Base-by-base conservation (phyloP, 345 rosid species). In the Psidium guajava region DNA sequence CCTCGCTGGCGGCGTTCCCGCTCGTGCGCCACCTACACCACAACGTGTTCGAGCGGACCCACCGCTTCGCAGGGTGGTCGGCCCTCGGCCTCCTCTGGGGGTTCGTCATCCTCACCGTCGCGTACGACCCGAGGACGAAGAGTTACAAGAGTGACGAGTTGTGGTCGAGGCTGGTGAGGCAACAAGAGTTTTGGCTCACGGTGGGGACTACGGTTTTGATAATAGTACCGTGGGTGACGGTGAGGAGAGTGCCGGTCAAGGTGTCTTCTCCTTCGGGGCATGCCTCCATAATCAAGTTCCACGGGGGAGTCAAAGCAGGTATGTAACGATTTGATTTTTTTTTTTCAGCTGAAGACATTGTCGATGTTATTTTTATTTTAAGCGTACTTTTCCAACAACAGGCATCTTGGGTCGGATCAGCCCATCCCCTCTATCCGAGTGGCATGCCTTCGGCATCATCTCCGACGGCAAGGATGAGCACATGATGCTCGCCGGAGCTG, bases 11-110 rank as follows among this genome's bases (percentile, higher is more conserved):
- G 1, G 95, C 98, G 3, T 96, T 95, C 47, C 99, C 98, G 13
- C 93, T 95, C 6, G 90, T 94, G 75, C 97, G 96, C 51, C 99
- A 96, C 86, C 89, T 96, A 82, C 98, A 95, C 85, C 99, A 96
- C 86, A 96, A 93, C 81, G 89, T 93, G 51, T 96, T 96, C 18
- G 97, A 96, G 88, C 88, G 99, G 56, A 75, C 86, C 85, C 98
- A 96, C 53, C 81, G 99, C 75, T 96, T 94, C 55, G 88, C 96
- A 0, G 98, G 98, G 32, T 96, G 98, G 99, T 83, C 91, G 0
- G 89, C 96, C 25, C 89, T 96, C 49, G 88, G 82, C 32, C 95
- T 96, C 16, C 89, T 95, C 11, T 96, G 99, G 98, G 91, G 90
- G 5, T 96, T 95, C 74, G 80, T 95, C 21, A 20, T 90, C n/a